These are phyloP conservation scores for Leccinum pachyderme DNA, from an alignment of 1,284 basidiomycete species.

Conservation along the genomic window DNA sequence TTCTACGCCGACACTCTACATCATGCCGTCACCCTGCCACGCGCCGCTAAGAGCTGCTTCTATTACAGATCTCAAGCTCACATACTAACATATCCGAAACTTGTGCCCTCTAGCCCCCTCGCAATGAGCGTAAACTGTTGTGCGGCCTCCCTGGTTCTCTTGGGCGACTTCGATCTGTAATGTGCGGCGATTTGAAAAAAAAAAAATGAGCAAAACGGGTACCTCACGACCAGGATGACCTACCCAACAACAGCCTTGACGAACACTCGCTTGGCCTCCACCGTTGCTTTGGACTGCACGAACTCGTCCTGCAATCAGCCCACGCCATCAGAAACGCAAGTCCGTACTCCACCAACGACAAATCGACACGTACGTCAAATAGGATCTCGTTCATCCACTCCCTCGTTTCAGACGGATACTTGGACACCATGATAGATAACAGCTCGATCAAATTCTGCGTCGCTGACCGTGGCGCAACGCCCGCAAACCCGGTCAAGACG, in stretches of 20 bases:
- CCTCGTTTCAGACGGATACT: constrained; percentile 53
- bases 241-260: constrained; percentile 73
- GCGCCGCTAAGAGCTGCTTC: not conserved
- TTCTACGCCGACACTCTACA: no score
- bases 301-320: constrained; percentile 35
- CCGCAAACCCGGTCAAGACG: constrained; percentile 74
- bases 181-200: not conserved
- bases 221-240: constrained; percentile 11
- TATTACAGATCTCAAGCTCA: not conserved
- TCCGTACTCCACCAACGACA: not conserved
- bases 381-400: constrained; percentile 74
- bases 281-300: constrained; percentile 57
- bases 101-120: constrained; percentile 66
- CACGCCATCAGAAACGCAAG: no score
- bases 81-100: not conserved
- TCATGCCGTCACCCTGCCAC: not conserved
- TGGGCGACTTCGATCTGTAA: constrained; percentile 58
- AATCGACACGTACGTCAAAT: constrained; percentile 19
- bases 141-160: constrained; percentile 67
- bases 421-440: constrained; percentile 60
- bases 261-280: constrained; percentile 75
- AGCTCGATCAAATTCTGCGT: constrained; percentile 82
- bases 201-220: not conserved
- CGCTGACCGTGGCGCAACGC: constrained; percentile 78
- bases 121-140: constrained; percentile 75